Base-by-base conservation (phyloP, 495 filamentous ascomycete genomes). In the Bryoglossum gracile region DNA sequence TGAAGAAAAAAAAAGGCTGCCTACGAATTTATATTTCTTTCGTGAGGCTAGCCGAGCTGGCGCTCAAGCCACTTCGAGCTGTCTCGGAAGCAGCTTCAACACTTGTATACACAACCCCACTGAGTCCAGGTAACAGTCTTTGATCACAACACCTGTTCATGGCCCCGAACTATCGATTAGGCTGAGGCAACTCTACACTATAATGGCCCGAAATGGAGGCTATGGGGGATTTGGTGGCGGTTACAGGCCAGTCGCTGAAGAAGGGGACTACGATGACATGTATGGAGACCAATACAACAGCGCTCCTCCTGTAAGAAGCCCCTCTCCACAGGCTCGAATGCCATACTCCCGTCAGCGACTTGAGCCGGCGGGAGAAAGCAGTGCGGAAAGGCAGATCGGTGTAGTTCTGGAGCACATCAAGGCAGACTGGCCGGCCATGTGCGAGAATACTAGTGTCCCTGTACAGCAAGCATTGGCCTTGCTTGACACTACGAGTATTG, bases 401-500 rank as follows among this genome's bases (percentile, higher is more conserved):
- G 52, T 47, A 11, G 59, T 56, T 6, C 52, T 62, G 21, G 48
- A 58, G 30, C 51, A 54, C 36, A 94, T 97, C 55, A 81, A 89
- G 61, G 69, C 75, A 39, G 87, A 94, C 59, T 99, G 91, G 91
- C 81, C 83, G 48, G 85, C 89, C 57, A 92, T 99, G 86, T 82
- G 81, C 46, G 76, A 84, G 57, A 81, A 83, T 39, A 81, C 89
- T 55, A 96, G 89, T 62, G 77, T 95, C 34, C 92, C 92, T 16
- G 86, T 97, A 3, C 87, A 96, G 62, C 78, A 95, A 24, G 90
- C 94, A 17, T 71, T 99, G 34, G 87, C 94, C 68, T 67, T 99
- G 60, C 82, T 96, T 71, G 92, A 99, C 64, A 82, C 82, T 25
- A 95, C 89, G 66, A 95, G 90, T 3, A 76, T 99, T 48, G 92